Conservation (phyloP, 768 basidiomycete species). For the Rhodotorula kratochvilovae region DNA sequence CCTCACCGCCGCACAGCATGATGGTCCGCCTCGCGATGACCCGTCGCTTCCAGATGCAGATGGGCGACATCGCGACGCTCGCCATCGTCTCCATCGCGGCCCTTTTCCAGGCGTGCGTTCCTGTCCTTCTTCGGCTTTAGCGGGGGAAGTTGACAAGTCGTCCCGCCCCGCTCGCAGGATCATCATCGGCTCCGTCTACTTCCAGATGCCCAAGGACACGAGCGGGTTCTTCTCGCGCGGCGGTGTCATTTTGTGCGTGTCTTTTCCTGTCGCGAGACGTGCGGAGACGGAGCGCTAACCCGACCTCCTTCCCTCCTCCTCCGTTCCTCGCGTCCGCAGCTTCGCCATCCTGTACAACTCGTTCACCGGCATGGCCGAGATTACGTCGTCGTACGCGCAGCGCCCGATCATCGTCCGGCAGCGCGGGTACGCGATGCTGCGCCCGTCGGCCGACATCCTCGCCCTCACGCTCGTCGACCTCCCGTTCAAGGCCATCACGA, state of each 20-base stretch:
- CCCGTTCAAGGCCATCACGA: constrained; percentile 45
- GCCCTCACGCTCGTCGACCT: constrained; percentile 45
- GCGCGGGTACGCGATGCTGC: constrained; percentile 51
- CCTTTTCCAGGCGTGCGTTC: constrained; percentile 8
- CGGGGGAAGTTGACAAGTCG: not conserved
- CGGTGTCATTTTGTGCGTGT: constrained; percentile 68
- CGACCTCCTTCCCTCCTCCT: constrained; percentile 53
- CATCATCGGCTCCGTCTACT: constrained; percentile 61
- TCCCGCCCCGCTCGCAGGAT: not conserved
- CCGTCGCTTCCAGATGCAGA: constrained; percentile 54
- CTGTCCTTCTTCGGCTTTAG: not conserved
- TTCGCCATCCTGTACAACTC: constrained; percentile 47
- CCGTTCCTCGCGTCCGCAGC: constrained; percentile 51
- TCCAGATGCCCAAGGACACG: constrained; percentile 57
- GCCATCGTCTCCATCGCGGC: constrained; percentile 35
- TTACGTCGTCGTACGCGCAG: constrained; percentile 42
- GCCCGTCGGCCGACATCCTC: constrained; percentile 51
- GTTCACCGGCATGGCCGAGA: constrained; percentile 50
- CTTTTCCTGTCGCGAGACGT: constrained; percentile 6
- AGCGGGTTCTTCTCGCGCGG: constrained; percentile 69
- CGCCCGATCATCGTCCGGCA: constrained; percentile 46
- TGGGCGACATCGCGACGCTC: constrained; percentile 49
- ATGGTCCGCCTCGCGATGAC: constrained; percentile 53
- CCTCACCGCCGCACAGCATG: constrained; percentile 47
- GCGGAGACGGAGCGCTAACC: not conserved